Evolutionary conservation across 176 grass and related monocot species (phyloP).

Genomic region (Oryza officinalis): DNA sequence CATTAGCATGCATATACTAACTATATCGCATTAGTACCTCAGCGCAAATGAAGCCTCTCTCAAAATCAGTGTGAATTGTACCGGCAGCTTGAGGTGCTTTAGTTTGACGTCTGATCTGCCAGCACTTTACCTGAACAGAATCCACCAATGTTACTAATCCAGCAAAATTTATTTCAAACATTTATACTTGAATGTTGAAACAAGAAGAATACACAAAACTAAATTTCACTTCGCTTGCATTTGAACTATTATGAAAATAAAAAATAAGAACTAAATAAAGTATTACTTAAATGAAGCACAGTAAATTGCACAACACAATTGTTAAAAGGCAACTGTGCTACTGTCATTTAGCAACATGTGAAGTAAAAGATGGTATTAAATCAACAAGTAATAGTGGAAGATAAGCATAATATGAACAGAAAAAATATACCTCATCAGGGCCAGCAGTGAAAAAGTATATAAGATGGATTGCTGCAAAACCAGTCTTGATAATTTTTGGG

Average conservation of each 20-base stretch:
- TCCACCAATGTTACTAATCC: constrained; percentile 4
- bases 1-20: constrained; percentile 5
- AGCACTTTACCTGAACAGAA: constrained; percentile 87
- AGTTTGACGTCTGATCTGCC: constrained; percentile 91
- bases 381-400: not conserved
- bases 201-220: not conserved
- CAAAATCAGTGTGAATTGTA: constrained; percentile 97
- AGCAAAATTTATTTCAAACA: constrained; percentile 21
- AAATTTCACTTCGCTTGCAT: not conserved
- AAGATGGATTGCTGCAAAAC: constrained; percentile 95
- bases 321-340: not conserved
- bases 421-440: constrained; percentile 78
- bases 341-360: constrained; percentile 3
- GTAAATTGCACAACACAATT: not conserved
- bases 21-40: constrained; percentile 54
- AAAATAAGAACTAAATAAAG: not conserved
- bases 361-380: not conserved
- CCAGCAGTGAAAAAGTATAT: constrained; percentile 99
- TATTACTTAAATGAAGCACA: constrained; percentile 14
- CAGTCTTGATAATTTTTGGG: constrained; percentile 96
- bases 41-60: constrained; percentile 95
- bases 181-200: not conserved
- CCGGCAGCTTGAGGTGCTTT: constrained; percentile 98
- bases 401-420: constrained; percentile 19
- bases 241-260: not conserved